phyloP scores from a whole-genome alignment of 352 stramenopile genomes.

The Phytophthora cactorum region DNA sequence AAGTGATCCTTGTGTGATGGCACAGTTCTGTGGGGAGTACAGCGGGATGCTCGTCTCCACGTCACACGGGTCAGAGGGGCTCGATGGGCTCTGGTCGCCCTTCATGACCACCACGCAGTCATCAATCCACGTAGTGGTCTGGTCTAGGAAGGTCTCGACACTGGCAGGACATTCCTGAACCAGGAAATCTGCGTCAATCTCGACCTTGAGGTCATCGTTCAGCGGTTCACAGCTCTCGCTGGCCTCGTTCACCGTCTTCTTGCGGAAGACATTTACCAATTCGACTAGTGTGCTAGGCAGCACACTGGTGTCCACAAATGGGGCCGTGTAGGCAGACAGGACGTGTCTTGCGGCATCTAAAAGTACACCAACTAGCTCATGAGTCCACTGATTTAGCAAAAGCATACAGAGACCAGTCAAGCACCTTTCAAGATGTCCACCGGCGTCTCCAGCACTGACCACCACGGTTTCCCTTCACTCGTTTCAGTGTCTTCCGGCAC shows the following conservation, averaged over 20 bases:
- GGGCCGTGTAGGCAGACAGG: conserved; percentile 33
- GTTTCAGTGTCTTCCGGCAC: conserved; percentile 29
- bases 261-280: conserved; percentile 31
- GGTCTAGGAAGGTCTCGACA: conserved; percentile 24
- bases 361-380: conserved; percentile 17
- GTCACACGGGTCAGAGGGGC: conserved; percentile 20
- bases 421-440: conserved; percentile 42
- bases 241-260: conserved; percentile 26
- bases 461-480: conserved; percentile 32
- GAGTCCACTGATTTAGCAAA: conserved; percentile 13
- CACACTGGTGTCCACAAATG: conserved; percentile 32
- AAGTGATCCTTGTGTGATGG: conserved; percentile 17
- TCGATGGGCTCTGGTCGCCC: conserved; percentile 18
- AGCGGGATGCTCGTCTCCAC: conserved; percentile 27
- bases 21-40: conserved; percentile 20
- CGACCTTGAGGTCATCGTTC: conserved; percentile 25
- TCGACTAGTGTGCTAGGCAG: conserved; percentile 24
- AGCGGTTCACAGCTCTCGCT: conserved; percentile 15
- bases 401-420: conserved; percentile 10
- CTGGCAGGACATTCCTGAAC: conserved; percentile 11
- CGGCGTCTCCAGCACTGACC: conserved; percentile 38
- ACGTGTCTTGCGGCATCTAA: conserved; percentile 38
- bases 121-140: conserved; percentile 32
- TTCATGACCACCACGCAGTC: conserved; percentile 27
- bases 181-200: conserved; percentile 29